Evolutionary conservation across 148 eudicot species (phyloP), one percentile per base, ranked within the genome.

Genomic region (Vaccinium darrowii): DNA sequence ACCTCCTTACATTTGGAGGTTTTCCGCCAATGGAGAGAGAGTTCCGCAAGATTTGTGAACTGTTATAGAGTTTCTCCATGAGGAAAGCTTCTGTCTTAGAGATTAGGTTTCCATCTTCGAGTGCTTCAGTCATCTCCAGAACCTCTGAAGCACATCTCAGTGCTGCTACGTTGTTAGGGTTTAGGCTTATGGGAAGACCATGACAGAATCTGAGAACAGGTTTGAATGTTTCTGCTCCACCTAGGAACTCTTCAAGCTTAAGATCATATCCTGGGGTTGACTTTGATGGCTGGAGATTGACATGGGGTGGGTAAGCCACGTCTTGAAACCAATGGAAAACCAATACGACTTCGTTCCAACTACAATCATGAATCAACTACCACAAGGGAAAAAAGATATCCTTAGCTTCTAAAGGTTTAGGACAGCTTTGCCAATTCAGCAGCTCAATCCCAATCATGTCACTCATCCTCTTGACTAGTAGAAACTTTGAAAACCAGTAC

Each of bases 21-120:
- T 91, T 79, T 93, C 94, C 4, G 93, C 93, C 98, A 94, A 94
- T 14, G 98, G 94, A 81, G 94, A 92, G 15, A 93, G 89, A 30
- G 83, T 84, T 81, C 93, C 91, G 74, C 96, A 94, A 56, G 91
- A 84, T 84, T 89, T 93, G 57, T 93, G 91, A 50, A 93, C 98
- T 21, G 88, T 88, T 50, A 94, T 85, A 27, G 91, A 88, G 84
- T 93, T 94, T 82, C 87, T 90, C 95, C 94, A 93, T 39, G 98
- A 93, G 49, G 87, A 93, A 92, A 69, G 95, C 90, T 87, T 94
- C 96, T 14, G 94, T 81, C 81, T 91, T 93, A 19, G 93, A 88
- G 84, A 93, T 90, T 21, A 94, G 90, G 80, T 92, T 91, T 54
- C 93, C 95, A 18, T 93, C 96, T 84, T 94, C 98, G 4, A 93